Evolutionary conservation across 2,329 filamentous ascomycete genomes (phyloP).

Genomic region (Ilyonectria sp.): DNA sequence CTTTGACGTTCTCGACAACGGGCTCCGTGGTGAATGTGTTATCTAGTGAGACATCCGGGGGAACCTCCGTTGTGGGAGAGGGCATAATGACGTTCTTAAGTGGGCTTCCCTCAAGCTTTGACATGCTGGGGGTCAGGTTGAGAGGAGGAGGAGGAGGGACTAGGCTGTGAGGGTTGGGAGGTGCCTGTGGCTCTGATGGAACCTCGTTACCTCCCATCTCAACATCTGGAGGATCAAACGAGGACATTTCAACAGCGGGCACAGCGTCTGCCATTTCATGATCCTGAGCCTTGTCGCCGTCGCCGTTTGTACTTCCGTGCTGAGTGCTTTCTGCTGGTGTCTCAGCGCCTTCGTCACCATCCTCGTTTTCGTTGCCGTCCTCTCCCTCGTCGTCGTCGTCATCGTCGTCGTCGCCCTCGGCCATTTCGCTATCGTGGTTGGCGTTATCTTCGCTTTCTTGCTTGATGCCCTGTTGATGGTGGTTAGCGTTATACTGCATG

Average conservation of each 20-base stretch:
- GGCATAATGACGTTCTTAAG: constrained; percentile 66
- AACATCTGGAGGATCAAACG: constrained; percentile 38
- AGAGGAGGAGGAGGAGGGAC: constrained; percentile 50
- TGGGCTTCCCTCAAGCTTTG: constrained; percentile 65
- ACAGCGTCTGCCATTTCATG: constrained; percentile 56
- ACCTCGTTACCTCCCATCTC: constrained; percentile 48
- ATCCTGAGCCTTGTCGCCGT: constrained; percentile 52
- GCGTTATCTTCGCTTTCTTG: constrained; percentile 61
- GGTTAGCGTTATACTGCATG: constrained; percentile 36
- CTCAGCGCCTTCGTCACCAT: constrained; percentile 64
- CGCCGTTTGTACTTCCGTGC: constrained; percentile 49
- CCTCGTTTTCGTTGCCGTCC: constrained; percentile 64
- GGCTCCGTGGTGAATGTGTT: constrained; percentile 17
- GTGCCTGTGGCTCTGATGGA: constrained; percentile 40
- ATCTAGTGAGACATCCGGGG: constrained; percentile 29
- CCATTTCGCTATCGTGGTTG: constrained; percentile 68
- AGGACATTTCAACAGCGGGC: constrained; percentile 46
- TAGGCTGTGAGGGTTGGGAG: constrained; percentile 51
- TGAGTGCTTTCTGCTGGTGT: constrained; percentile 47
- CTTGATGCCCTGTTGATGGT: constrained; percentile 55
- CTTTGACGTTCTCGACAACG: constrained; percentile 14
- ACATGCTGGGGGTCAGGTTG: constrained; percentile 48
- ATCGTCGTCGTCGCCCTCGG: constrained; percentile 65
- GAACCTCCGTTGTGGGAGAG: constrained; percentile 59
- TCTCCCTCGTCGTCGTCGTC: constrained; percentile 64